These are phyloP conservation scores for Venustampulla echinocandica DNA, from an alignment of 495 filamentous ascomycete species.

Conservation along the genomic window DNA sequence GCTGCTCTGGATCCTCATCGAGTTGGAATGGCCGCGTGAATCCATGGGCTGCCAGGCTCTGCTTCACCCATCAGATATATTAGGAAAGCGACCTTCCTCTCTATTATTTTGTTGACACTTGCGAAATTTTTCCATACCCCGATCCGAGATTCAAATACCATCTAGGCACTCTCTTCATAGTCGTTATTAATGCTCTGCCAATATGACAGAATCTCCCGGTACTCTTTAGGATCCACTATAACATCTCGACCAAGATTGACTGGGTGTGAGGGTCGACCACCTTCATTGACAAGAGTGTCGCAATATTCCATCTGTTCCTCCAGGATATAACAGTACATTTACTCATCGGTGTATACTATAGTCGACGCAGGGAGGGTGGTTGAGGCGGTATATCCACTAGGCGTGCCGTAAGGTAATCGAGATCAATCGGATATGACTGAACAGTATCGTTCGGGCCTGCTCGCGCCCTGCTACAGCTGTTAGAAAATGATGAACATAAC, in stretches of 20 bases:
- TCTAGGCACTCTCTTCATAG: slow-evolving; percentile 32
- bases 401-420: not conserved
- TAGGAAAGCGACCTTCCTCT: slow-evolving; percentile 11
- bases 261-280: slow-evolving; percentile 5
- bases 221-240: not conserved
- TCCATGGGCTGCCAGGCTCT: slow-evolving; percentile 5
- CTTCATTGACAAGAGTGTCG: not conserved
- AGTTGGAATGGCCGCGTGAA: slow-evolving; percentile 19
- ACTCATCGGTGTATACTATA: not conserved
- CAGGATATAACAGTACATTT: not conserved
- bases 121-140: slow-evolving; percentile 8
- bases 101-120: slow-evolving; percentile 1
- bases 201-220: slow-evolving; percentile 20
- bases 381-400: not conserved
- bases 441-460: not conserved
- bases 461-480: not conserved
- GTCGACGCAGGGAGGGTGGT: not conserved
- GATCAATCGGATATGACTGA: no score
- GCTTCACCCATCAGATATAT: not conserved
- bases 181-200: slow-evolving; percentile 13
- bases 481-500: not conserved
- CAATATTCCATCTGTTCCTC: slow-evolving; percentile 2
- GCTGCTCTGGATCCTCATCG: slow-evolving; percentile 16
- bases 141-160: slow-evolving; percentile 20
- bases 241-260: slow-evolving; percentile 3